Evolutionary conservation across 257 asterid genomes (phyloP), one percentile per base, ranked within the genome.

Genomic region (Nicotiana tabacum): DNA sequence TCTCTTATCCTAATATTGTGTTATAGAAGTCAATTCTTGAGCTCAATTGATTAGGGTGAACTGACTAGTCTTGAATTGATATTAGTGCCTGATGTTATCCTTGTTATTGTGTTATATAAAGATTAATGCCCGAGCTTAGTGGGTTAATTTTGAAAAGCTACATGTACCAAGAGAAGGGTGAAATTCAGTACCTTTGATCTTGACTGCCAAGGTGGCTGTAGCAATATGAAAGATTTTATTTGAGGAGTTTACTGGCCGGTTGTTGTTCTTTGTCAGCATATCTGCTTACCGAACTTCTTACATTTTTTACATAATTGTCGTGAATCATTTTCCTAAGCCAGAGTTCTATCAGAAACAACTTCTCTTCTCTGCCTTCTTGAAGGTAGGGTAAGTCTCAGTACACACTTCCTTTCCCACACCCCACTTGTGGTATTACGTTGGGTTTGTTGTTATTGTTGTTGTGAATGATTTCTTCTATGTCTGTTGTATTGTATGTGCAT

Each of bases 171-270:
- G 83, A 29, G 30, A 1, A 48, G 51, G 78, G 78, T 0, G 65
- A 62, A 67, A 17, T 48, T 10, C 33, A 46, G 37, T 81, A 3
- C 84, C 77, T 33, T 80, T 70, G 82, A 58, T 48, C 86, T 80
- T 81, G 84, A 72, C 33, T 72, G 84, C 84, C 87, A 70, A 12
- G 39, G 78, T 2, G 84, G 87, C 87, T 84, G 84, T 72, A 72
- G 87, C 84, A 37, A 80, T 46, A 84, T 16, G 3, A 58, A n/a
- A 12, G 43, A 58, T 37, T 57, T 4, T 32, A 29, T 72, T 21
- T 32, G 57, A 30, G 81, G 18, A 72, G 87, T 84, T 81, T 32
- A 80, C 87, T 84, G 84, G 84, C 67, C 18, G 60, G 66, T 68
- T 83, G 86, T 78, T 29, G 56, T 79, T 56, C 43, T 33, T n/a